Evolutionary conservation across 2,329 filamentous ascomycete genomes (phyloP).

Genomic region (Diaporthe citri): DNA sequence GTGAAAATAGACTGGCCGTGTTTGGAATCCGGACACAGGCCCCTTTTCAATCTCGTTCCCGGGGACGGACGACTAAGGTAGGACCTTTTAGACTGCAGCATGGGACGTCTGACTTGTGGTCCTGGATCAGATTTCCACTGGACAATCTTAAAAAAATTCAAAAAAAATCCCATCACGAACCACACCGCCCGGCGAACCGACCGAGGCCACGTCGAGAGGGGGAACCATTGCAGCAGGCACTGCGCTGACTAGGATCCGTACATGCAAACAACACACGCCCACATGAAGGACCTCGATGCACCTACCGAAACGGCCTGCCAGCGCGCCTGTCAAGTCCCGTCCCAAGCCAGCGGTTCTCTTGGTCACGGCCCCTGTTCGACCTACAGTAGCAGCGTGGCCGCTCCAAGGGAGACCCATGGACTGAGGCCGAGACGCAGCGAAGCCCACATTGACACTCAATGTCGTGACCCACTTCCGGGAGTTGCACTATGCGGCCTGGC

Average conservation of each 20-base stretch:
- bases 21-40: constrained; percentile 20
- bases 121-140: constrained; percentile 16
- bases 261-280: background rate
- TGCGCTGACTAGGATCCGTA: constrained; percentile 23
- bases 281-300: background rate
- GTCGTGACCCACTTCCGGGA: constrained; percentile 24
- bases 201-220: constrained; percentile 3
- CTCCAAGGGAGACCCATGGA: constrained; percentile 24
- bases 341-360: constrained; percentile 25
- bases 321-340: constrained; percentile 4
- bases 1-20: constrained; percentile 17
- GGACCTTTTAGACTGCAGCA: constrained; percentile 10
- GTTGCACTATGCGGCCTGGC: constrained; percentile 14
- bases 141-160: constrained; percentile 26
- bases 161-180: constrained; percentile 9
- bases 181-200: constrained; percentile 16
- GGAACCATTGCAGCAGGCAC: background rate
- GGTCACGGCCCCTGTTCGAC: background rate
- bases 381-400: background rate
- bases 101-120: constrained; percentile 22
- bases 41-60: constrained; percentile 29
- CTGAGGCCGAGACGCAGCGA: constrained; percentile 24
- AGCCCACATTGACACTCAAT: constrained; percentile 12
- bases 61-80: constrained; percentile 23
- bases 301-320: background rate